Conservation (phyloP, 2,329 filamentous ascomycete species). For the Diaporthe sp. region DNA sequence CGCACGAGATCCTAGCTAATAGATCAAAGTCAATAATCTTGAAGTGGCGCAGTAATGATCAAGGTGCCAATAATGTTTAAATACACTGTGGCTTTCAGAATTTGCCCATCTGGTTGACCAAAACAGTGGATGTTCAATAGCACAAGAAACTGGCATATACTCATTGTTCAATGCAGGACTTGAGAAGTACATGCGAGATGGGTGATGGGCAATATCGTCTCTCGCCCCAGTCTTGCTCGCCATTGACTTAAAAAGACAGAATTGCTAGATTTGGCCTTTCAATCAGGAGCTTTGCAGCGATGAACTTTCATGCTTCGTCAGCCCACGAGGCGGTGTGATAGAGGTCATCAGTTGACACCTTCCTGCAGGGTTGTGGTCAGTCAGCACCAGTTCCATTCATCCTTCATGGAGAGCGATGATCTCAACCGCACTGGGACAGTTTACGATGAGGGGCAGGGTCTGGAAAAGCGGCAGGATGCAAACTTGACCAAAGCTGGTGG, state of each 20-base stretch:
- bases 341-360: background rate
- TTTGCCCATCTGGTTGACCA: background rate
- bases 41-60: background rate
- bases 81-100: background rate
- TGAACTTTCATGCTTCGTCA: background rate
- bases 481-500: background rate
- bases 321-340: background rate
- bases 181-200: background rate
- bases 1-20: background rate
- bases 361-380: no score
- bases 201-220: background rate
- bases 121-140: background rate
- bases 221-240: background rate
- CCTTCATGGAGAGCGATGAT: background rate
- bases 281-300: background rate
- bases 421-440: background rate
- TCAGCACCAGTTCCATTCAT: background rate
- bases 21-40: background rate
- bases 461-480: background rate
- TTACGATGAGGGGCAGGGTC: background rate
- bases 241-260: background rate
- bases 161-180: background rate
- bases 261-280: background rate
- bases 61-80: background rate
- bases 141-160: background rate